Evolutionary conservation across 805 yeast genomes (phyloP).

Genomic region (Kodamaea nitidulidarum): DNA sequence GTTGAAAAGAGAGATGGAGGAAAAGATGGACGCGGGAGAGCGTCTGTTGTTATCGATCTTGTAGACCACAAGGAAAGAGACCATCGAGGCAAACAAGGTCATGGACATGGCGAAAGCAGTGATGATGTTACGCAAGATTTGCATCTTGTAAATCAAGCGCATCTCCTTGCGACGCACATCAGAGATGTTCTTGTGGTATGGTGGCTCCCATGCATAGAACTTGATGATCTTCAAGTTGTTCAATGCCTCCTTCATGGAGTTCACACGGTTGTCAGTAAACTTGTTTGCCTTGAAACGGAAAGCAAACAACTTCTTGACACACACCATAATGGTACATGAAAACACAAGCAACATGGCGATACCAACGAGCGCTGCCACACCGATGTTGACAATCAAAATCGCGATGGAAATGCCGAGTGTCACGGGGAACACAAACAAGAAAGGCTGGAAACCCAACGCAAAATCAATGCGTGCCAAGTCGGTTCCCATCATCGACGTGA

Average conservation of each 20-base stretch:
- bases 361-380: conserved; percentile 24
- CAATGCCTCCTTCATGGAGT: conserved; percentile 71
- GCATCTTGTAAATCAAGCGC: conserved; percentile 56
- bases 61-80: conserved; percentile 41
- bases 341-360: conserved; percentile 18
- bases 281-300: conserved; percentile 45
- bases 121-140: conserved; percentile 56
- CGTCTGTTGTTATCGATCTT: conserved; percentile 28
- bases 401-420: conserved; percentile 23
- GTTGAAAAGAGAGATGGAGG: conserved; percentile 68
- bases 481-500: conserved; percentile 28
- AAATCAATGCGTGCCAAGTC: conserved; percentile 26
- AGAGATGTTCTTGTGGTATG: conserved; percentile 60
- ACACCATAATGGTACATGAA: conserved; percentile 40
- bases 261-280: conserved; percentile 74
- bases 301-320: conserved; percentile 50
- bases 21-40: conserved; percentile 61
- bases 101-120: conserved; percentile 65
- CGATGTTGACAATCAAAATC: conserved; percentile 21
- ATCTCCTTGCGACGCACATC: conserved; percentile 61
- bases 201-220: conserved; percentile 87
- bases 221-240: conserved; percentile 78
- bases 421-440: conserved; percentile 20
- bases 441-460: conserved; percentile 28
- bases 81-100: conserved; percentile 69